Evolutionary conservation across 352 stramenopile species (phyloP).

Genomic region (Globisporangium ultimum): DNA sequence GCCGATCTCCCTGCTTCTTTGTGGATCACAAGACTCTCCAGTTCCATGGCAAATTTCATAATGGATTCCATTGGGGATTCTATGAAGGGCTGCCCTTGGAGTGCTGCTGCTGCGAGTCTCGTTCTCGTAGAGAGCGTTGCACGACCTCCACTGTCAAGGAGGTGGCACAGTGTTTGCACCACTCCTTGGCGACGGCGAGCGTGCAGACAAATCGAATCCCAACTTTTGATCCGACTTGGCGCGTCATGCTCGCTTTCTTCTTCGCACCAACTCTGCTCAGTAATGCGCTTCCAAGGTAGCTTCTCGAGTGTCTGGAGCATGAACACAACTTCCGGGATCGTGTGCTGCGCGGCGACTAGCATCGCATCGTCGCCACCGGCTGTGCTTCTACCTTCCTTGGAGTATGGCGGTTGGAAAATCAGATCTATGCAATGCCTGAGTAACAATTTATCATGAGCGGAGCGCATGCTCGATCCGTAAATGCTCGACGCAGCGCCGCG

Average conservation of each 20-base stretch:
- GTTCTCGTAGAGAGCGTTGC: neutral
- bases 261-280: constrained; percentile 8
- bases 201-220: neutral
- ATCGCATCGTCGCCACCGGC: neutral
- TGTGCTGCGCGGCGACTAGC: constrained; percentile 5
- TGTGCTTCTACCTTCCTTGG: no score
- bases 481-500: constrained; percentile 21
- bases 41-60: constrained; percentile 7
- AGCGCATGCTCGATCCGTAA: constrained; percentile 24
- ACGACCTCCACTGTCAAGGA: constrained; percentile 7
- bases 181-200: constrained; percentile 3
- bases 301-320: constrained; percentile 13
- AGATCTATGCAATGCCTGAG: constrained; percentile 26
- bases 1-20: neutral
- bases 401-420: constrained; percentile 1
- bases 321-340: constrained; percentile 21
- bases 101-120: no score
- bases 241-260: neutral
- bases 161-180: neutral
- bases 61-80: constrained; percentile 6
- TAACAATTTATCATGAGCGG: constrained; percentile 19
- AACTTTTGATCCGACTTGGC: no score
- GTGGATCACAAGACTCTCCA: constrained; percentile 4
- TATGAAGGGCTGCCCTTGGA: neutral
- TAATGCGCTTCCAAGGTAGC: constrained; percentile 19